Base-by-base conservation (phyloP, 176 grass and related monocot genomes). In the Oryza glaberrima region DNA sequence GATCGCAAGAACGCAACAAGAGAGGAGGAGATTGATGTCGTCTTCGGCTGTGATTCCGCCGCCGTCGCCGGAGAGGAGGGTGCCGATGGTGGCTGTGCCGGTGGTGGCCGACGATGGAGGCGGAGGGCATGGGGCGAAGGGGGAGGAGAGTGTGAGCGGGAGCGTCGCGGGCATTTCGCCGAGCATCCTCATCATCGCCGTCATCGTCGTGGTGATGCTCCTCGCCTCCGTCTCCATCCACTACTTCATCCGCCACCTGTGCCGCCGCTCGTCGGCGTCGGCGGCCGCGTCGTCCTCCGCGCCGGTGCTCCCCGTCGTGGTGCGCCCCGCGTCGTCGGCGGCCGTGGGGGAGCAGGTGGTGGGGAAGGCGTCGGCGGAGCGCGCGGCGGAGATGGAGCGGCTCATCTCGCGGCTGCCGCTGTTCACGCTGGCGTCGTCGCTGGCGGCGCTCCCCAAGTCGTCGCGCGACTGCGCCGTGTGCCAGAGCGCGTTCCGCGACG, bases 391-490 rank as follows among this genome's bases (percentile, higher is more conserved):
- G 80, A 34, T 46, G 38, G 86, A 80, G 61, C 84, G 70, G 52
- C 89, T 92, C 52, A 95, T 97, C 79, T 47, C 90, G 70, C 81
- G 80, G 7, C 90, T 97, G 70, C 95, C 95, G 49, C 80, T 97
- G 25, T 89, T 97, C 90, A 94, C 88, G 41, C 81, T 97, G 22
- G 86, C 85, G 16, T 92, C 93, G 79, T 83, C 87, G 34, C 82
- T 92, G 5, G 88, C 88, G n/a, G 78, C 80, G 8, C 56, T 94
- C 48, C 84, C 88, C 4, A 93, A 87, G 81, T 97, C 88, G n/a
- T 91, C 90, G 0, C 48, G 43, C 8, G 95, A 98, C 73, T 98
- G 95, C 85, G 95, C 95, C 47, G 92, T 98, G 74, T 98, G 95
- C 87, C 93, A 87, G 83, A 87, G 88, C 65, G 77, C 84, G 16